These are phyloP conservation scores for Cytospora chrysosperma DNA, from an alignment of 2,329 filamentous ascomycete species.

Conservation along the genomic window DNA sequence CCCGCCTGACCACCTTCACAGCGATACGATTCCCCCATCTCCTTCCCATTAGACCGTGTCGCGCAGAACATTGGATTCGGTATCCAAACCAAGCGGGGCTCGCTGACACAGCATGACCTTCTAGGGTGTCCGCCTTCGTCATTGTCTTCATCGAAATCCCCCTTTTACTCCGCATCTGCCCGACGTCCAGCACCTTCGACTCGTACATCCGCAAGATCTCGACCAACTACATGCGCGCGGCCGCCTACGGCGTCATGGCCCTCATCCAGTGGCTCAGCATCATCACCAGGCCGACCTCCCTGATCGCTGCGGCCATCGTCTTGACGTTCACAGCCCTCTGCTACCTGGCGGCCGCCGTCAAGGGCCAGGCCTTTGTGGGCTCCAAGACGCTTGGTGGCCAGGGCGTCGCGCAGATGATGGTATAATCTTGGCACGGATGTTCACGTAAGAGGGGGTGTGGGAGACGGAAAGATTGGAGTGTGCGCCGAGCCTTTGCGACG, in stretches of 20 bases:
- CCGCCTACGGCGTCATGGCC: constrained; percentile 79
- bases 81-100: not conserved
- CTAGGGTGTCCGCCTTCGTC: constrained; percentile 66
- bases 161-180: constrained; percentile 94
- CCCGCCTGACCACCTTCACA: not conserved
- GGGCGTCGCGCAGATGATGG: constrained; percentile 97
- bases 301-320: constrained; percentile 85
- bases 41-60: too few species aligned
- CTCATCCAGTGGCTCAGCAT: constrained; percentile 82
- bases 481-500: not conserved
- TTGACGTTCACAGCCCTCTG: constrained; percentile 74
- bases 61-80: not conserved
- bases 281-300: constrained; percentile 60
- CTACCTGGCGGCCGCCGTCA: constrained; percentile 77
- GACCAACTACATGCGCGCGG: constrained; percentile 95
- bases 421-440: constrained; percentile 52
- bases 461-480: not conserved
- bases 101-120: not conserved
- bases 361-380: constrained; percentile 81
- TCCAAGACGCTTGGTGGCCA: constrained; percentile 96
- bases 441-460: too few species aligned
- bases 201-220: constrained; percentile 85
- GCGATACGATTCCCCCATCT: too few species aligned
- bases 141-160: constrained; percentile 89
- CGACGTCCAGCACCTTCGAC: constrained; percentile 88